Base-by-base conservation (phyloP, 1,284 basidiomycete genomes). In the Leucocoprinus gongylophorus region DNA sequence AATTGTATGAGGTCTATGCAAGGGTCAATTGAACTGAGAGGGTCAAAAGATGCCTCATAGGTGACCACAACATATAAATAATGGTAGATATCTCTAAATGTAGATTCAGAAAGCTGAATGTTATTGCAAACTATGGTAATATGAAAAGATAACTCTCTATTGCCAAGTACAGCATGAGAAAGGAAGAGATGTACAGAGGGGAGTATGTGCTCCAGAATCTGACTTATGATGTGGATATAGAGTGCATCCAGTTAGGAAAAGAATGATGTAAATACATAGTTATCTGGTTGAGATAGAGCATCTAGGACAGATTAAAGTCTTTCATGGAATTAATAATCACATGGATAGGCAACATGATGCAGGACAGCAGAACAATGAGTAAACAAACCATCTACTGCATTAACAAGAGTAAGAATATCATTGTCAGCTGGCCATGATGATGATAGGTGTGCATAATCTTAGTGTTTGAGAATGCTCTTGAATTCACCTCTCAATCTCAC, bases 401-500 rank as follows among this genome's bases (percentile, higher is more conserved):
- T n/a, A 2, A 55, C 47, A 6, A 55, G 40, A 7, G 23, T 18
- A 7, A 35, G 3, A 3, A 55, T 48, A 32, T 51, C 45, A 8
- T 35, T 26, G 3, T 43, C 32, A 10, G 45, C 18, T 8, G 54
- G 54, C 54, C 54, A 55, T 3, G 40, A 5, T 4, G 21, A 17
- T 7, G 42, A 28, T 9, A 17, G 33, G 2, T 12, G 4, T 8
- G 23, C 20, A 2, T 30, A 15, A 33, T 51, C 30, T 10, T 17
- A n/a, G 3, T 13, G 21, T 2, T 26, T 18, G 3, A 32, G 38
- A 30, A 55, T 51, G n/a, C 39, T 42, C 17, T 12, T 15, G 23
- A 55, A 55, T 26, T 38, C 41, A 5, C 18, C 38, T 12, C 30
- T 42, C 40, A n/a, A 55, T 46, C 12, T 53, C 54, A 5, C 17